Evolutionary conservation across 208 protist species (phyloP), one percentile per base, ranked within the genome.

Genomic region (Strigomonas oncopelti): DNA sequence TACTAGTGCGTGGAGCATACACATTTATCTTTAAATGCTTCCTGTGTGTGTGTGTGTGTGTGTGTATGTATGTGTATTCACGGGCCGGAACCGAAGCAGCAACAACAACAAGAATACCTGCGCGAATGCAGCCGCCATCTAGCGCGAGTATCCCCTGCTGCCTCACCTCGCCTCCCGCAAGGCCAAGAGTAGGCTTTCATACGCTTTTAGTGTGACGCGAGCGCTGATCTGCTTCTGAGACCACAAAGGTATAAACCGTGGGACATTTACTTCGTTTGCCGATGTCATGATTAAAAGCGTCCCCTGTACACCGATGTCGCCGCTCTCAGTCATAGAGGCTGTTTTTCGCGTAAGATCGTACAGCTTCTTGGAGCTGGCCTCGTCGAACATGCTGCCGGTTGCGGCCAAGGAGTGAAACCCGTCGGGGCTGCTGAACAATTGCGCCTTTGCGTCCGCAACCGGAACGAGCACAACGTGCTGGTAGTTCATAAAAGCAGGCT

Each of bases 211-310:
- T 11, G 34, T 42, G 34, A 42, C 34, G 34, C 34, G 34, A 14
- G 34, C 34, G 34, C 34, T 59, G 11, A 90, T 61, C 59, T 72
- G 78, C 59, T 54, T 62, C 60, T 87, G 81, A 34, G 75, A 61
- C 76, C 78, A 87, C 59, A 69, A 52, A 13, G 84, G 84, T 46
- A 87, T 31, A 18, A 65, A 61, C 1, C 28, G 73, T 20, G 84
- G 76, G 3, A 90, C 68, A 13, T 71, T 55, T 14, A 78, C 77
- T 46, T 90, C 74, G 74, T 85, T 90, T 0, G 81, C 81, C 16
- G 84, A 87, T 0, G 81, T 90, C 78, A 90, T 90, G 24, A 90
- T 65, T 34, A 90, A 70, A 24, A 90, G 72, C 7, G 75, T 84
- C 0, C 76, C 81, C 9, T 74, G 66, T 13, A 71, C 28, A 24